Base-by-base conservation (phyloP, 2,329 filamentous ascomycete species). In the Huntiella abstrusa region DNA sequence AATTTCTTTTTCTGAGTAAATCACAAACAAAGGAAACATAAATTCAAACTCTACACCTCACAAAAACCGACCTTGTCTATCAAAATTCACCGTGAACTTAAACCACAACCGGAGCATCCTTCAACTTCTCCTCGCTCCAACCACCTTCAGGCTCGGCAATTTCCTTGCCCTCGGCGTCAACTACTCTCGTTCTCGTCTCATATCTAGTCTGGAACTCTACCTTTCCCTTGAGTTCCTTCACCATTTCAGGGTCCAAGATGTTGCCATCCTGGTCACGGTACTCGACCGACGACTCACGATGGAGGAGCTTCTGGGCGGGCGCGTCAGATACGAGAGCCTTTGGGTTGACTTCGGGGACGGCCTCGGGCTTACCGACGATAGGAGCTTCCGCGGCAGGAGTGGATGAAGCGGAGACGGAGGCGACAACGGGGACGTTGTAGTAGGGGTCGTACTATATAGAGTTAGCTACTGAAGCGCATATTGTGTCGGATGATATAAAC, bases 201-300 rank as follows among this genome's bases (percentile, higher is more conserved):
- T 95, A 95, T 54, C 80, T 81, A 10, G 91, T 96, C 65, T 92
- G 79, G 65, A 98, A 95, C 56, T 85, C 84, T 50, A 96, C 87
- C 63, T 94, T 92, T 56, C 88, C 91, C 60, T 88, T 75, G 32
- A 98, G 74, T 15, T 73, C 75, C 56, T 81, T 75, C 49, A 98
- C 86, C 59, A 94, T 75, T 57, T 86, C 82, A 46, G 81, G 76
- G 57, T 88, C 68, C 32, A 98, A 73, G 32, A 96, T 61, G 57
- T 95, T 95, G 53, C 91, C 91, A 55, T 93, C 71, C 61, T 95
- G 84, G 60, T 96, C 91, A 46, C 91, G 82, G 64, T 94, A 98
- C 64, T 96, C 91, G 41, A 96, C 68, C 54, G 79, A 80, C 64
- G 95, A 83, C 62, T 93, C 83, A 46, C 76, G 65, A 37, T 62